phyloP scores from a whole-genome alignment of 2,329 filamentous ascomycete genomes.

The Ascochyta rabiei region DNA sequence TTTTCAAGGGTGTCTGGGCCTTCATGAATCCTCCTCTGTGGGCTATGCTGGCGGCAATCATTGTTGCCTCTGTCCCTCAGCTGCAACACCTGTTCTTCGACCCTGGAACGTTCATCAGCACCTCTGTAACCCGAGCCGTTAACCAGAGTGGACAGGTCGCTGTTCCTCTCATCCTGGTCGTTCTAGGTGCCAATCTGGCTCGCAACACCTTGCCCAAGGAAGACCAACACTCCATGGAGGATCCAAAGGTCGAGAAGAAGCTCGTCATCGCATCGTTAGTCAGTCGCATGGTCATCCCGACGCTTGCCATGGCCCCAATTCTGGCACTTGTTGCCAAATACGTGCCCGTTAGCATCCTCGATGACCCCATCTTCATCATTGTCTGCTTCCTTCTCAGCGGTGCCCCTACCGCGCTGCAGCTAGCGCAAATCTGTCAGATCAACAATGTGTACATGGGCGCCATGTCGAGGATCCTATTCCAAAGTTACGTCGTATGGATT shows the following conservation, averaged over 20 bases:
- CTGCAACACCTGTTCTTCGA: slow-evolving; percentile 88
- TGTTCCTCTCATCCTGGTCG: slow-evolving; percentile 92
- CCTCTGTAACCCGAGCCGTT: slow-evolving; percentile 89
- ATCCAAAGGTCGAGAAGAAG: slow-evolving; percentile 70
- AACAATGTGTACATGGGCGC: slow-evolving; percentile 95
- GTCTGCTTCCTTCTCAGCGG: slow-evolving; percentile 96
- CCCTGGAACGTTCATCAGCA: slow-evolving; percentile 86
- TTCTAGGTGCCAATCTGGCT: slow-evolving; percentile 91
- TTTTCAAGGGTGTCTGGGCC: slow-evolving; percentile 75
- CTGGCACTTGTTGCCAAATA: slow-evolving; percentile 88
- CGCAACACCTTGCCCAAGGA: slow-evolving; percentile 82
- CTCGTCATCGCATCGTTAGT: slow-evolving; percentile 85
- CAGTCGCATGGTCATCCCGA: slow-evolving; percentile 91
- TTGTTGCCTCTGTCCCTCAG: slow-evolving; percentile 84
- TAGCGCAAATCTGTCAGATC: slow-evolving; percentile 98
- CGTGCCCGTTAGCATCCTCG: slow-evolving; percentile 89
- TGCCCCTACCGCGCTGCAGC: slow-evolving; percentile 88
- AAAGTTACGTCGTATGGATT: slow-evolving; percentile 98
- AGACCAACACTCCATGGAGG: slow-evolving; percentile 70
- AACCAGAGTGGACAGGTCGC: slow-evolving; percentile 86
- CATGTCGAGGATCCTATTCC: slow-evolving; percentile 91
- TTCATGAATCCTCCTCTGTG: slow-evolving; percentile 99
- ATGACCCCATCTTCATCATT: slow-evolving; percentile 97
- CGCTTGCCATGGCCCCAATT: slow-evolving; percentile 88
- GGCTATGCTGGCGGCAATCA: slow-evolving; percentile 91